Evolutionary conservation across 2,329 filamentous ascomycete genomes (phyloP).

Genomic region (Colletotrichum gloeosporioides): DNA sequence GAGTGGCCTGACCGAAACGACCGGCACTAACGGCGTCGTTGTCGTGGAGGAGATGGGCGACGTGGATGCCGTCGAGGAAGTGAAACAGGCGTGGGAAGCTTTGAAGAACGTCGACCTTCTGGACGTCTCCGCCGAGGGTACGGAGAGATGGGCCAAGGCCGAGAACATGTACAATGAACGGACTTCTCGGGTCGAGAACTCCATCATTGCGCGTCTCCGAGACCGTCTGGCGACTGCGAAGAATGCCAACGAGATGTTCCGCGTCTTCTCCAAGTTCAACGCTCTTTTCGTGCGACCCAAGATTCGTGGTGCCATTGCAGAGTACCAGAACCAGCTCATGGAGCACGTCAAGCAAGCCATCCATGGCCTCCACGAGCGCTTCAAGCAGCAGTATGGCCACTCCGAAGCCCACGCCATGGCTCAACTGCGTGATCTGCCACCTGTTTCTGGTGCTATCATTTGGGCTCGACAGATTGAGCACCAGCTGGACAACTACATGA

Average conservation of each 20-base stretch:
- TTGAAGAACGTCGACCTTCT: conserved; percentile 94
- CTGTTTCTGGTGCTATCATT: conserved; percentile 95
- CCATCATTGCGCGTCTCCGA: conserved; percentile 92
- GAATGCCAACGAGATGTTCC: conserved; percentile 99
- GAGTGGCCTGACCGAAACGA: conserved; percentile 56
- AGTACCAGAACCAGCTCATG: conserved; percentile 98
- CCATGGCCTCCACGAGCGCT: conserved; percentile 88
- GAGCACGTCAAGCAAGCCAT: conserved; percentile 98
- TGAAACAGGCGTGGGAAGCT: conserved; percentile 91
- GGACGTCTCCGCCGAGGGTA: conserved; percentile 89
- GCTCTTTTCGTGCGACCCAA: conserved; percentile 98
- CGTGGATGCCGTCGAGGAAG: conserved; percentile 95
- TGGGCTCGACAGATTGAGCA: conserved; percentile 98
- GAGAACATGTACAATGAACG: conserved; percentile 98
- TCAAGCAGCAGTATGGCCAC: conserved; percentile 98
- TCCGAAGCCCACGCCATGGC: conserved; percentile 99
- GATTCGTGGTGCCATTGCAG: conserved; percentile 95
- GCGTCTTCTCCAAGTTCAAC: conserved; percentile 99
- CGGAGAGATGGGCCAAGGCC: conserved; percentile 88
- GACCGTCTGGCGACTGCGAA: conserved; percentile 95
- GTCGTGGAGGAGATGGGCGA: conserved; percentile 95
- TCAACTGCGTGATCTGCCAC: conserved; percentile 91
- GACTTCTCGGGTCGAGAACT: conserved; percentile 96
- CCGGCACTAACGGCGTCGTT: conserved; percentile 64
- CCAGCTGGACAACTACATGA: conserved; percentile 96